Percentiles rank a stretch among this genome's conserved stretches.
These are phyloP conservation scores for Agapanthus africanus DNA, from an alignment of 106 monocot genomes.

Conservation along the genomic window DNA sequence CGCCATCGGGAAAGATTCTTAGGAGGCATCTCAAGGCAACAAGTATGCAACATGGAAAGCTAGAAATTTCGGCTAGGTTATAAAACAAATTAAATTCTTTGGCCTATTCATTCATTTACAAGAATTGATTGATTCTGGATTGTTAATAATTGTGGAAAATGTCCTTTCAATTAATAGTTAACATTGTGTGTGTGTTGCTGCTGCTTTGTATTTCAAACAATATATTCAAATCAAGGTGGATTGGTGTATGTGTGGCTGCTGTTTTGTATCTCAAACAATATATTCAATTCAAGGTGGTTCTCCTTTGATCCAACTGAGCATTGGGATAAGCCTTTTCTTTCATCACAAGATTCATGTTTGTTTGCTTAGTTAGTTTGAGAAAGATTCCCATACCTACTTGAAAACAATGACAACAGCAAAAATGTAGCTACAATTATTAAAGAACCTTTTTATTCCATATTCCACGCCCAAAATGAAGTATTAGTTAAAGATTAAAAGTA, in stretches of 20 bases:
- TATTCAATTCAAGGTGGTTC: no score
- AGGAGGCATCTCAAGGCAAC: constrained; percentile 41
- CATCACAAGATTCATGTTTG: background rate
- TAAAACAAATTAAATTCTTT: constrained; percentile 7
- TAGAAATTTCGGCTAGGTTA: constrained; percentile 27
- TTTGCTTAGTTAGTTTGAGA: background rate
- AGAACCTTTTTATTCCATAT: no score
- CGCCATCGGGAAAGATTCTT: constrained; percentile 77
- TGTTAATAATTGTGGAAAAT: background rate
- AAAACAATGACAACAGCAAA: background rate
- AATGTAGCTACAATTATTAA: no score
- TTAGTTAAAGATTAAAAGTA: no score
- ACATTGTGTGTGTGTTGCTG: background rate
- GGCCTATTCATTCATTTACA: constrained; percentile 7
- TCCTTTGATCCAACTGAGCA: background rate
- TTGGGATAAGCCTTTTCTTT: background rate
- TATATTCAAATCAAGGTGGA: background rate
- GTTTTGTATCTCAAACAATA: no score
- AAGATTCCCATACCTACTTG: background rate
- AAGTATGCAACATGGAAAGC: background rate
- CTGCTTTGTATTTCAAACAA: no score
- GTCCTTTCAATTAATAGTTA: no score
- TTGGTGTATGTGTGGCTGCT: no score
- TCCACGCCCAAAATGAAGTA: no score
- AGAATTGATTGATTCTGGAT: constrained; percentile 5